Percentiles rank a stretch among this genome's conserved stretches.
phyloP scores from a whole-genome alignment of 345 rosid species.

The Sonneratia caseolaris region DNA sequence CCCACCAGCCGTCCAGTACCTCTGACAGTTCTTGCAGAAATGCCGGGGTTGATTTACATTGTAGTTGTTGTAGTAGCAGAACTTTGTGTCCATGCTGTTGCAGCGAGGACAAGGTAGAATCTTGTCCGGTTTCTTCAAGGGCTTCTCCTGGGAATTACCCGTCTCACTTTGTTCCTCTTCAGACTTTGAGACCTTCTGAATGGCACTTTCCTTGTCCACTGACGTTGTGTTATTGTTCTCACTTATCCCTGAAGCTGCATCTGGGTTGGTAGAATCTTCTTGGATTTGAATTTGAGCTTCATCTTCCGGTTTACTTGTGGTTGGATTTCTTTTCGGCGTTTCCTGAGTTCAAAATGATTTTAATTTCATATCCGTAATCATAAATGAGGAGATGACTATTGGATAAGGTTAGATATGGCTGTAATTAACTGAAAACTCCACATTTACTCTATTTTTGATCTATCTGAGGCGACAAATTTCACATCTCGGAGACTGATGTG shows the following conservation, averaged over 20 bases:
- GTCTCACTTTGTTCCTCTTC: conserved; percentile 47
- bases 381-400: background rate
- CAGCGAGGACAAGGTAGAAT: conserved; percentile 87
- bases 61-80: conserved; percentile 92
- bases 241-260: conserved; percentile 25
- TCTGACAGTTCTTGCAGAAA: conserved; percentile 90
- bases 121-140: conserved; percentile 76
- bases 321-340: conserved; percentile 19
- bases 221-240: conserved; percentile 20
- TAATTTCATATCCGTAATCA: background rate
- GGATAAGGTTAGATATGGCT: background rate
- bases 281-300: conserved; percentile 10
- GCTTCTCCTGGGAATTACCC: conserved; percentile 39
- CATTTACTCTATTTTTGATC: background rate
- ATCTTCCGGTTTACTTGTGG: conserved; percentile 21
- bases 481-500: background rate
- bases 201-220: conserved; percentile 22
- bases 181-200: conserved; percentile 23
- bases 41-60: conserved; percentile 91
- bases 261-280: conserved; percentile 30
- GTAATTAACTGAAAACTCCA: background rate
- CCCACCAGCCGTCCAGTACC: conserved; percentile 99
- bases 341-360: conserved; percentile 26
- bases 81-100: conserved; percentile 88
- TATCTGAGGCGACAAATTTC: too few species aligned